phyloP scores from a whole-genome alignment of 768 basidiomycete genomes.

The Boletales sp. region DNA sequence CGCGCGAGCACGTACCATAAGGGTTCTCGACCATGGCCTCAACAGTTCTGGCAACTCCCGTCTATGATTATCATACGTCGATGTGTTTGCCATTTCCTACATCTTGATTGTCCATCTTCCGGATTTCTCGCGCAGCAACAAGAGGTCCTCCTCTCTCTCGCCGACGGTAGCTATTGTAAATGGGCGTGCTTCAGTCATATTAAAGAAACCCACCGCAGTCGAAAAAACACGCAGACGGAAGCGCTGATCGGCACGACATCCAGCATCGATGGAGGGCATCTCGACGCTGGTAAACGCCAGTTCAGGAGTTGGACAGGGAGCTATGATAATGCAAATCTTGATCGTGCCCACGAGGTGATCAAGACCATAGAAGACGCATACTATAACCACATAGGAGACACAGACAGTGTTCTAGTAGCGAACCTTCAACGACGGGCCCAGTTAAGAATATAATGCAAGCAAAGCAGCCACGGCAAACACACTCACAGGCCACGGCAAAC shows the following conservation, averaged over 20 bases:
- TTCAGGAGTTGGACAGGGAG: slow-evolving; percentile 55
- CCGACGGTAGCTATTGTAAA: slow-evolving; percentile 63
- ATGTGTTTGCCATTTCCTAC: too few species aligned
- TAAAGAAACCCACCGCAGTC: slow-evolving; percentile 48
- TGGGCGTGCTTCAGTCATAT: slow-evolving; percentile 66
- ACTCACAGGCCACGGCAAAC: slow-evolving; percentile 48
- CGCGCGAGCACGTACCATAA: too few species aligned
- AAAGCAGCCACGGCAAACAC: neutral
- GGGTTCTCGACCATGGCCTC: too few species aligned
- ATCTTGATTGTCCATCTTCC: too few species aligned
- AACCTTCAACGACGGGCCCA: slow-evolving; percentile 20
- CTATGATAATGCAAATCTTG: slow-evolving; percentile 63
- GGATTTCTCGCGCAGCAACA: too few species aligned
- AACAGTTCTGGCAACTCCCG: neutral
- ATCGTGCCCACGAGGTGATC: slow-evolving; percentile 59
- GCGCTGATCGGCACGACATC: slow-evolving; percentile 86
- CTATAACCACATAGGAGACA: slow-evolving; percentile 52
- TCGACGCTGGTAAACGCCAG: slow-evolving; percentile 66
- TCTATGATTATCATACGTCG: too few species aligned
- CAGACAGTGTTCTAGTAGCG: slow-evolving; percentile 52
- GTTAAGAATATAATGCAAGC: neutral
- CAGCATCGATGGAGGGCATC: slow-evolving; percentile 56
- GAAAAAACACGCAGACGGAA: slow-evolving; percentile 65
- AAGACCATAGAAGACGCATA: slow-evolving; percentile 47
- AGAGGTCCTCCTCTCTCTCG: too few species aligned